Conservation (phyloP, 2,329 filamentous ascomycete genomes). For the Aspergillus quadrilineatus region DNA sequence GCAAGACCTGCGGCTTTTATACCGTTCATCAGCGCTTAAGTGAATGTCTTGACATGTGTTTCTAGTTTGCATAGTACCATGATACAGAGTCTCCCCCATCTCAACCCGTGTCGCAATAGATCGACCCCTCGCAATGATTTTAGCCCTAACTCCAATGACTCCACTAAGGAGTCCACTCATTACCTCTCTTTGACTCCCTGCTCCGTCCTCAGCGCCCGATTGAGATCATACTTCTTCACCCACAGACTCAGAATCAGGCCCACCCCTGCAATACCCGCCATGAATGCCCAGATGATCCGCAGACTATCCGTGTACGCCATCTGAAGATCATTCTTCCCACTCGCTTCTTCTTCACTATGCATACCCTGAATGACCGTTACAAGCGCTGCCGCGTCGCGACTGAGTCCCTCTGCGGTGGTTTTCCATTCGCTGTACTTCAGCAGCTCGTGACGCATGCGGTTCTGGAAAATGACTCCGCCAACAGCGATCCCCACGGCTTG, state of each 20-base stretch:
- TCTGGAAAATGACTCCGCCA: constrained; percentile 11
- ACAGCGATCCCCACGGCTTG: constrained; percentile 12
- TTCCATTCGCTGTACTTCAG: neutral
- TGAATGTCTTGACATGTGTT: too few species aligned
- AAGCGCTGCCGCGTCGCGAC: constrained; percentile 10
- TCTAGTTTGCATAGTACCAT: too few species aligned
- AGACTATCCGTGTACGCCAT: constrained; percentile 10
- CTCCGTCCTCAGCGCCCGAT: constrained; percentile 3
- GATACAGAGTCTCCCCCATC: too few species aligned
- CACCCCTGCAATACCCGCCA: constrained; percentile 7
- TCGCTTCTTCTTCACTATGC: neutral
- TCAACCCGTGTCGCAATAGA: too few species aligned
- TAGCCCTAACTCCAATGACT: too few species aligned
- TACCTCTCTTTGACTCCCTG: neutral
- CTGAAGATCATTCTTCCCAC: constrained; percentile 1
- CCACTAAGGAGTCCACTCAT: too few species aligned
- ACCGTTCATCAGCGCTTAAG: too few species aligned
- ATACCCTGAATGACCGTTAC: constrained; percentile 10
- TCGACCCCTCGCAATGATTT: too few species aligned
- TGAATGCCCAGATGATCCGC: constrained; percentile 9
- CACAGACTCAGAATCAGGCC: constrained; percentile 4
- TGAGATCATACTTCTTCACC: constrained; percentile 13
- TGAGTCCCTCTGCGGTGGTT: neutral
- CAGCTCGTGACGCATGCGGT: constrained; percentile 7
- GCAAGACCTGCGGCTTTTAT: too few species aligned